A percentile compares a stretch with the other conserved stretches of the same genome.
Evolutionary conservation across 148 eudicot species (phyloP).

Genomic region (Spergularia marina): DNA sequence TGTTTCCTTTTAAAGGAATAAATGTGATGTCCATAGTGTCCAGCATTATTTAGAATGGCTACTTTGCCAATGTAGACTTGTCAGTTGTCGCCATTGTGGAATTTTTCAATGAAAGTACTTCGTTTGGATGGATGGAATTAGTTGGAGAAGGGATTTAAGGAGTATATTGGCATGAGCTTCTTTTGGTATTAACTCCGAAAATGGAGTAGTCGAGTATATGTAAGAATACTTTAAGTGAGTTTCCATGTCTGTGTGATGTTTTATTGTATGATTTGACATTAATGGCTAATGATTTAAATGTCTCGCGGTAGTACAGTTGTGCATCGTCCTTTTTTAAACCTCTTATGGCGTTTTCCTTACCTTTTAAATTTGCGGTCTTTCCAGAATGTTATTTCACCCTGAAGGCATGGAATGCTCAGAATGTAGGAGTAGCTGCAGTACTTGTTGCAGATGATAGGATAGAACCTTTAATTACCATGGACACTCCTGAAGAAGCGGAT

Average conservation of each 20-base stretch:
- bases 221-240: neutral
- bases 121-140: no score
- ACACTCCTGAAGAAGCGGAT: slow-evolving; percentile 73
- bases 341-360: neutral
- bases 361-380: slow-evolving; percentile 6
- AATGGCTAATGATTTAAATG: neutral
- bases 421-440: slow-evolving; percentile 85
- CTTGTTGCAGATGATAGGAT: slow-evolving; percentile 69
- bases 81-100: no score
- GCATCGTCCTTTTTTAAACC: neutral
- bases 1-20: neutral
- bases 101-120: no score
- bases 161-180: no score
- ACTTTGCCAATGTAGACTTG: no score
- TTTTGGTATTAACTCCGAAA: no score
- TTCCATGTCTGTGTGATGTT: neutral
- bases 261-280: neutral
- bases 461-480: slow-evolving; percentile 95
- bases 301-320: neutral
- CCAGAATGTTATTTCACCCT: slow-evolving; percentile 88
- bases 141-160: no score
- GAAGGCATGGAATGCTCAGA: slow-evolving; percentile 96
- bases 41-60: neutral
- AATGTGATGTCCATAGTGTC: neutral
- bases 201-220: neutral